phyloP scores from a whole-genome alignment of 2,329 filamentous ascomycete genomes.

The Fonsecaea pedrosoi region DNA sequence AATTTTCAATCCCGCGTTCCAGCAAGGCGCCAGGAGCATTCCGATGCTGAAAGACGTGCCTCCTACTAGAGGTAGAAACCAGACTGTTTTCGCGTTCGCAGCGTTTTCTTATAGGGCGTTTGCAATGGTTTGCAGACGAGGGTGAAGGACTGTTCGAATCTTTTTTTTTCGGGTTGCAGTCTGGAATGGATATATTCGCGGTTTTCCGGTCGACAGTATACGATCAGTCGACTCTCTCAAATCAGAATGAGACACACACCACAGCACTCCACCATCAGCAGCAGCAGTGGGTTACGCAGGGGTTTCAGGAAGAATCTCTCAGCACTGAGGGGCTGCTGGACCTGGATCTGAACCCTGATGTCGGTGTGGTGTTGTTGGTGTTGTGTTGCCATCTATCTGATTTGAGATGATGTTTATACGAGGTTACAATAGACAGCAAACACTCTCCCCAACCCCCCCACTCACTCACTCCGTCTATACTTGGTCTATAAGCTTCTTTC shows the following conservation, averaged over 20 bases:
- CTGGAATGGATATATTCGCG: not conserved
- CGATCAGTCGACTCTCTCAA: not conserved
- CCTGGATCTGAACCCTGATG: too few species aligned
- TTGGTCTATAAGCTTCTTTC: too few species aligned
- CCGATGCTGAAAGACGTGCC: not conserved
- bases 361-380: too few species aligned
- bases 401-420: too few species aligned
- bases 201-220: not conserved
- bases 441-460: too few species aligned
- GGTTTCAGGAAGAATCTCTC: not conserved
- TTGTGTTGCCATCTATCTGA: too few species aligned
- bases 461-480: too few species aligned
- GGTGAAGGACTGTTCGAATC: not conserved
- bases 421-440: too few species aligned
- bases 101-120: not conserved
- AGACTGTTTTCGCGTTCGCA: not conserved
- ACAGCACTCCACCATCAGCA: not conserved
- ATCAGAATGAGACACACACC: not conserved
- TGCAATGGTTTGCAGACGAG: not conserved
- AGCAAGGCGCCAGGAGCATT: constrained; percentile 19
- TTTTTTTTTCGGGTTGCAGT: not conserved
- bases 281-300: not conserved
- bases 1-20: constrained; percentile 7
- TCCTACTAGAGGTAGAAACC: not conserved
- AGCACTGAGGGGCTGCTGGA: too few species aligned